Evolutionary conservation across 768 basidiomycete species (phyloP).

Genomic region (Leucocoprinus leucothites): DNA sequence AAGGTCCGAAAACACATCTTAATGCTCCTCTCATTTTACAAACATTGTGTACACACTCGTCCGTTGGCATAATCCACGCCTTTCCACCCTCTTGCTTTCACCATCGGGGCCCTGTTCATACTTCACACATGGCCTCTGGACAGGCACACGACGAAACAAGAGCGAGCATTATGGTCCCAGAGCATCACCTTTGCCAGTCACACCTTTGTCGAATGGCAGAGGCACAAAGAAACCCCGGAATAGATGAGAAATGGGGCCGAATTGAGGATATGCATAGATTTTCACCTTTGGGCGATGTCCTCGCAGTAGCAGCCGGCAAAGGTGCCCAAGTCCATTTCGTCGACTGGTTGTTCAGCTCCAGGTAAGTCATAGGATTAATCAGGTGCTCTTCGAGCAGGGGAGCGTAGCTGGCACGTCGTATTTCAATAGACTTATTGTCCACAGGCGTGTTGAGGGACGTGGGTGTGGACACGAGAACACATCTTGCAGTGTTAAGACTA

Average conservation of each 20-base stretch:
- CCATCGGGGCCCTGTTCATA: constrained; percentile 87
- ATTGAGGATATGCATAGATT: constrained; percentile 72
- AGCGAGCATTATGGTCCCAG: constrained; percentile 71
- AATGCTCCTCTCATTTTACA: constrained; percentile 62
- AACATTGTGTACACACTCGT: constrained; percentile 87
- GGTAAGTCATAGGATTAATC: constrained; percentile 81
- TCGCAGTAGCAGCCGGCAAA: constrained; percentile 62
- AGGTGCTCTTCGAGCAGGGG: constrained; percentile 63
- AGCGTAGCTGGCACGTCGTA: constrained; percentile 80
- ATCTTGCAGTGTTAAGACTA: constrained; percentile 70
- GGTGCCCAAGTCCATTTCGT: constrained; percentile 87
- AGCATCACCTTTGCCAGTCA: constrained; percentile 55
- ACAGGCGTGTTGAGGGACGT: constrained; percentile 7
- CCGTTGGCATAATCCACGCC: constrained; percentile 68
- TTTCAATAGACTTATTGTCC: constrained; percentile 33
- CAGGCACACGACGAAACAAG: constrained; percentile 51
- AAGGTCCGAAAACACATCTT: background rate
- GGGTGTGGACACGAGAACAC: constrained; percentile 32
- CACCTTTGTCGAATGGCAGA: constrained; percentile 18
- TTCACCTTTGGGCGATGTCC: constrained; percentile 50
- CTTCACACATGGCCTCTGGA: constrained; percentile 90
- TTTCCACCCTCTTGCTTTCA: constrained; percentile 86
- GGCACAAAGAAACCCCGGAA: constrained; percentile 1
- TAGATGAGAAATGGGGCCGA: constrained; percentile 31
- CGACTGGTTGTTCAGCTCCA: constrained; percentile 85